Base-by-base conservation (phyloP, 169 alveolate genomes). In the Plasmodium adleri region DNA sequence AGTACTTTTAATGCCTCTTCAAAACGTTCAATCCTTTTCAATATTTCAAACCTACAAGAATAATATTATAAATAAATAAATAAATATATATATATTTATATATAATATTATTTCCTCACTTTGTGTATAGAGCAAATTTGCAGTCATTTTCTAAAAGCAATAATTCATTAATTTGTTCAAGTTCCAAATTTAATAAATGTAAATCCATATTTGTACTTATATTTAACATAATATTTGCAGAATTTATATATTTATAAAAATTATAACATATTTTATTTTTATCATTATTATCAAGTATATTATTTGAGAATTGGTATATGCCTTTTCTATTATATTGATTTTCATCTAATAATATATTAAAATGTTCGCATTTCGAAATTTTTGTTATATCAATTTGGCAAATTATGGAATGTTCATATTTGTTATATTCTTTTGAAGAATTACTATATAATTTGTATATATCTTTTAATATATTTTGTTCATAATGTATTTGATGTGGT, bases 81-180 rank as follows among this genome's bases (percentile, higher is more conserved):
- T 22, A 70, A 8, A 70, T 24, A 49, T 6, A 22, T 70, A 70
- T 17, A 6, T 49, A 47, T 45, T n/a, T 54, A 54, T 54, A 7
- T 15, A 56, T 50, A 2, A 56, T 10, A 56, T 56, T 5, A 56
- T 56, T 0, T 2, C 17, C 70, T 56, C 54, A 78, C 83, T 63
- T 80, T 26, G 90, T 80, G 45, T 67, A 54, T 56, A 80, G 47
- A 15, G 90, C 90, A 26, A 67, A 80, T 49, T 80, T 80, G 83
- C 90, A 80, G 9, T 56, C 54, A 50, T 50, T 68, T 43, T 80
- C 90, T 63, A 68, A 80, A 67, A 13, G 32, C 43, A 80, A 26
- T 9, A 80, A 62, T 39, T 80, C 90, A 80, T 80, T 49, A 20
- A 80, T 80, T 22, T 68, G 59, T 32, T 68, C 90, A 47, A 80